Conservation (phyloP, 352 stramenopile genomes). For the Globisporangium heterothallicum region DNA sequence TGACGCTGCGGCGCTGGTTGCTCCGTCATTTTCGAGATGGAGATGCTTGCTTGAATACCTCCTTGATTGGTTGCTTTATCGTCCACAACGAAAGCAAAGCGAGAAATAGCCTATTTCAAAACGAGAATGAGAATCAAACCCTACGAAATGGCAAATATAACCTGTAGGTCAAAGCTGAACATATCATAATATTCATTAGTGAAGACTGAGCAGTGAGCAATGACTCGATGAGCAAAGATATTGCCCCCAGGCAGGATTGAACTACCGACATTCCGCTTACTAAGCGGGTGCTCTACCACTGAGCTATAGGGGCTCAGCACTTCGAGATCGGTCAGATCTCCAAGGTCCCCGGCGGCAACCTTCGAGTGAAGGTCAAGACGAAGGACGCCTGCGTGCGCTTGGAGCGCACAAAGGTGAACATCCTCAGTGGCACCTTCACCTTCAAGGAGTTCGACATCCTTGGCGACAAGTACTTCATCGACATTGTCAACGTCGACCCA, state of each 20-base stretch:
- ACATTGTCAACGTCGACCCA: slow-evolving; percentile 3
- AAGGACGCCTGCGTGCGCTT: neutral
- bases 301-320: slow-evolving; percentile 17
- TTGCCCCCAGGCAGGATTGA: slow-evolving; percentile 21
- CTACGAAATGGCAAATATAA: neutral
- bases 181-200: neutral
- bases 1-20: neutral
- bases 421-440: neutral
- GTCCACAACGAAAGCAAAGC: no score
- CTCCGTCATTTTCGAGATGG: neutral
- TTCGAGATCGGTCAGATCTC: slow-evolving; percentile 3
- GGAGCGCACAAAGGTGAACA: neutral
- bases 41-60: neutral
- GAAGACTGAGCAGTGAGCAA: neutral
- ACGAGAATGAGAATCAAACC: no score
- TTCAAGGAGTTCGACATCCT: slow-evolving; percentile 16
- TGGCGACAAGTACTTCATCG: slow-evolving; percentile 8
- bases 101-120: no score
- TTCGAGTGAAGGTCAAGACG: neutral
- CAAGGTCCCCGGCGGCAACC: neutral
- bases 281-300: slow-evolving; percentile 27
- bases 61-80: no score
- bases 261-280: slow-evolving; percentile 25
- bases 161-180: no score
- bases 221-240: neutral